Conservation (phyloP, 352 stramenopile genomes). For the Phytophthora agathidicida region DNA sequence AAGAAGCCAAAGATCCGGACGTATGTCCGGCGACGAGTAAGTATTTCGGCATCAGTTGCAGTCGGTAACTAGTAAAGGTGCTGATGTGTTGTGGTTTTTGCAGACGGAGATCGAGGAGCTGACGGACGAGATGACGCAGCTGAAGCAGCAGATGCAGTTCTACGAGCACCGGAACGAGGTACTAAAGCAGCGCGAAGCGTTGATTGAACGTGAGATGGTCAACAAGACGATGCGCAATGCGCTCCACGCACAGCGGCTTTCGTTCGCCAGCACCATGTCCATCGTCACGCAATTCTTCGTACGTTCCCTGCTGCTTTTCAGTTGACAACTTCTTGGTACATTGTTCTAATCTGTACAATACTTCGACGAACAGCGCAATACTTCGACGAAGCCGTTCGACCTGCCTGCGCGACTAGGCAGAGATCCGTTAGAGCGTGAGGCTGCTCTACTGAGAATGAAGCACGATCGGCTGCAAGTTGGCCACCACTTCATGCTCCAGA, state of each 20-base stretch:
- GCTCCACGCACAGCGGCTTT: conserved; percentile 24
- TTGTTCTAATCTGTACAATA: neutral
- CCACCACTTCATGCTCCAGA: conserved; percentile 32
- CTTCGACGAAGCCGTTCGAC: conserved; percentile 31
- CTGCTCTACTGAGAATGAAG: conserved; percentile 30
- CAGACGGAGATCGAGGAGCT: conserved; percentile 33
- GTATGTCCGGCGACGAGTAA: conserved; percentile 28
- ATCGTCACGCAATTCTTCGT: conserved; percentile 39
- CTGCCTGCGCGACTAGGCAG: conserved; percentile 23
- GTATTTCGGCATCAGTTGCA: neutral
- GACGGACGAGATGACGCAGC: conserved; percentile 17
- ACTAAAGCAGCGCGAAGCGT: conserved; percentile 15
- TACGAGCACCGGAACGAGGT: conserved; percentile 8
- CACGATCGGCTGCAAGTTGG: conserved; percentile 33
- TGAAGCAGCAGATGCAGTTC: conserved; percentile 30
- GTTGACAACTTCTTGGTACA: neutral
- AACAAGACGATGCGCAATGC: conserved; percentile 25
- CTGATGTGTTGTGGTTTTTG: neutral
- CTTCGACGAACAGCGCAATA: conserved; percentile 21
- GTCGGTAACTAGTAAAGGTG: neutral
- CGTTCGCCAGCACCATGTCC: conserved; percentile 31
- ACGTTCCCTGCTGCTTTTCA: too few species aligned
- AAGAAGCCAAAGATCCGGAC: conserved; percentile 33
- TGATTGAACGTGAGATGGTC: conserved; percentile 19
- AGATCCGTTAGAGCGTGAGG: conserved; percentile 26